Evolutionary conservation across 2,329 filamentous ascomycete species (phyloP), one percentile per base, ranked within the genome.

Genomic region (Ophiostoma himal-ulmi): DNA sequence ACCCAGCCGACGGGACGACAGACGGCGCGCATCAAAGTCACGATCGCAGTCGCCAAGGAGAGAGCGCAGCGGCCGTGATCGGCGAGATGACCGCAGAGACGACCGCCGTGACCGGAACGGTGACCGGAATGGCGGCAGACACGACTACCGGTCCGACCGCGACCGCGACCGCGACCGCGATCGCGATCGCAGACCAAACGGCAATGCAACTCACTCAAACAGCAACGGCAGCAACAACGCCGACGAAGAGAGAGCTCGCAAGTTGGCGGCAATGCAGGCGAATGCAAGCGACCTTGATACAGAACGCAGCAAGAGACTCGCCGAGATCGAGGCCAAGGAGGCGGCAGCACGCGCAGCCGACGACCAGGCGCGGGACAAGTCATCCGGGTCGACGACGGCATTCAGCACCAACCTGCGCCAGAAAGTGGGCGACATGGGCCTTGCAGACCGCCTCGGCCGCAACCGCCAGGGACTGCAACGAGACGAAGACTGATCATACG

Each of bases 201-300:
- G 34, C 34, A 3, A 20, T 7, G 22, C n/a, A 7, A 7, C 10
- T 26, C 26, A 17, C 13, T 17, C 26, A 6, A 62, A 36, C 8
- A 17, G 60, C 5, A 64, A 22, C 17, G 37, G n/a, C 60, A 64
- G 8, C 60, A 64, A 17, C 60, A 64, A 37, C 13, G 69, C 64
- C 22, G 68, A 44, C 10, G 84, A 84, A 26, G 85, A 86, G 73
- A 83, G 84, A n/a, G 87, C 88, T 14, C 84, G 85, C 34, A 91
- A 88, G 77, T 80, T 93, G 22, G 90, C 88, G 20, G 89, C 88
- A 10, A 93, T 93, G 91, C 89, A 91, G 77, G 84, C 85, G 22
- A 89, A 88, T 37, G 91, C 91, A 5, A 84, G 83, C 0, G 86
- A 90, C 13, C 82, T 96, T 67, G 91, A 94, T 75, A 77, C 82